These are phyloP conservation scores for Friedmanniomyces simplex DNA, from an alignment of 495 filamentous ascomycete species.

Conservation along the genomic window DNA sequence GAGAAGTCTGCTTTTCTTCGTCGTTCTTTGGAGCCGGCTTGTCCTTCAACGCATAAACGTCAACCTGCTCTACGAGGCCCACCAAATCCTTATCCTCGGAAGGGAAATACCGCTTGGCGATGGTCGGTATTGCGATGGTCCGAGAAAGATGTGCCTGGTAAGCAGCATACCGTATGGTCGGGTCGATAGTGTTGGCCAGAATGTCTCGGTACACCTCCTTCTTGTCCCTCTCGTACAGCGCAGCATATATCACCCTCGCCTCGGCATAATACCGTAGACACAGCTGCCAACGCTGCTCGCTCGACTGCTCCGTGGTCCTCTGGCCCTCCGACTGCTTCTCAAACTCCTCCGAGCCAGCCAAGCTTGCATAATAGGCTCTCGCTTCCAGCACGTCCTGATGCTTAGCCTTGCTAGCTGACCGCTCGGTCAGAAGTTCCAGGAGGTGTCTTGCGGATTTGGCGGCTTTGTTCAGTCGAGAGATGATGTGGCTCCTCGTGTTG, in stretches of 20 bases:
- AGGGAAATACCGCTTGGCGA: conserved; percentile 68
- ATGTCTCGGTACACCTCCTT: conserved; percentile 78
- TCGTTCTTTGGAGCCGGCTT: conserved; percentile 40
- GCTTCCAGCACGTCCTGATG: conserved; percentile 73
- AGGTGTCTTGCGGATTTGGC: conserved; percentile 58
- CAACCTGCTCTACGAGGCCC: conserved; percentile 56
- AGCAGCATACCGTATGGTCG: conserved; percentile 86
- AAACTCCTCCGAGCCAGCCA: conserved; percentile 65
- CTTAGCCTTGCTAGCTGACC: conserved; percentile 48
- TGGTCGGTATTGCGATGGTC: conserved; percentile 64
- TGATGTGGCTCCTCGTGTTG: conserved; percentile 71
- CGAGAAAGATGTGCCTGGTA: conserved; percentile 81
- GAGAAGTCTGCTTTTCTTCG: conserved; percentile 41
- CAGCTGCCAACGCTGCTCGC: conserved; percentile 53
- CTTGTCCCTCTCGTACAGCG: conserved; percentile 52
- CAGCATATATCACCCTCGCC: conserved; percentile 71
- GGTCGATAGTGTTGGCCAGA: conserved; percentile 75
- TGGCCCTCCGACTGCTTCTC: conserved; percentile 54
- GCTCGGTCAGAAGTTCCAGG: conserved; percentile 51
- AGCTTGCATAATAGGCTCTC: conserved; percentile 64
- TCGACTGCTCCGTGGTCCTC: conserved; percentile 17
- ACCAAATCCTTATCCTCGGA: conserved; percentile 51
- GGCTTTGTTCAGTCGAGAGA: conserved; percentile 76
- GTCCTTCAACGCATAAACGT: conserved; percentile 57
- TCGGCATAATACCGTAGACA: conserved; percentile 67